Conservation (phyloP, 306 rosid genomes). For the Prunus fruticosa region DNA sequence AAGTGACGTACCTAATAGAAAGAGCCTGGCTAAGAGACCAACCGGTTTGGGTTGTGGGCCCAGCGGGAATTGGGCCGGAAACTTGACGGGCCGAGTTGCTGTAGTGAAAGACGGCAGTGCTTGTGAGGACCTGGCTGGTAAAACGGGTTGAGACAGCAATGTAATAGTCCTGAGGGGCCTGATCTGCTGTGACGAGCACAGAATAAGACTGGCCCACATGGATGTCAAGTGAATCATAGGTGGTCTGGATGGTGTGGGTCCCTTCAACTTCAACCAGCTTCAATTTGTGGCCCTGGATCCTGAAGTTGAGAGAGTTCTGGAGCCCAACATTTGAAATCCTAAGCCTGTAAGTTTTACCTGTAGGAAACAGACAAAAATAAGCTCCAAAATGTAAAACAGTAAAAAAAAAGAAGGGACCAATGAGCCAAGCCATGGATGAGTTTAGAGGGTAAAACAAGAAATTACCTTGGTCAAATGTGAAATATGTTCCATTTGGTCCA, state of each 20-base stretch:
- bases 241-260: conserved; percentile 80
- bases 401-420: background rate
- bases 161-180: conserved; percentile 66
- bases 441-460: background rate
- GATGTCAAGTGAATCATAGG: conserved; percentile 71
- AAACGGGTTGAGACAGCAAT: conserved; percentile 71
- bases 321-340: conserved; percentile 91
- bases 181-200: conserved; percentile 82
- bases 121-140: conserved; percentile 41
- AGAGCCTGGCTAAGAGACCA: conserved; percentile 89
- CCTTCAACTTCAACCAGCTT: conserved; percentile 90
- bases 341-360: conserved; percentile 91
- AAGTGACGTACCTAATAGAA: conserved; percentile 50
- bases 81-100: conserved; percentile 53
- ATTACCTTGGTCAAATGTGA: conserved; percentile 73
- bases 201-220: conserved; percentile 93
- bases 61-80: conserved; percentile 60
- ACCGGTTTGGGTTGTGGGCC: conserved; percentile 61
- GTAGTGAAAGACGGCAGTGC: conserved; percentile 68
- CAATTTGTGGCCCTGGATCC: conserved; percentile 77
- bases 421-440: background rate
- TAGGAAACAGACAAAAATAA: background rate
- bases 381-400: background rate
- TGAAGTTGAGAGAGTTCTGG: conserved; percentile 69
- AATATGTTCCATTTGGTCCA: conserved; percentile 46